A percentile compares a stretch with the other conserved stretches of the same genome.
Evolutionary conservation across 2,329 filamentous ascomycete genomes (phyloP).

Genomic region (Penicillium hesseltinei): DNA sequence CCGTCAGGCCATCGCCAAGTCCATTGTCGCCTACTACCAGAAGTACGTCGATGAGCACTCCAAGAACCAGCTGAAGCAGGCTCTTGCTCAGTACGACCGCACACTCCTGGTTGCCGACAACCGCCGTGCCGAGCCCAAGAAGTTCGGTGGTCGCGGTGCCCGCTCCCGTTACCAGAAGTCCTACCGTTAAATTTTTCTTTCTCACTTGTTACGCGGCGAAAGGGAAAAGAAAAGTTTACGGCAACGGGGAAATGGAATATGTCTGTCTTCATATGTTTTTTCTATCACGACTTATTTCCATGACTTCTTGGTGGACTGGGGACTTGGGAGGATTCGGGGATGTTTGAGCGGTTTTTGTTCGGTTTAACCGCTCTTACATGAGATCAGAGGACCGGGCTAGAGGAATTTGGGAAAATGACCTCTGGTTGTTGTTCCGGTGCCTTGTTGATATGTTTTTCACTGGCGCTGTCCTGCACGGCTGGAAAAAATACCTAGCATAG

Average conservation of each 20-base stretch:
- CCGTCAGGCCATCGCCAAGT: slow-evolving; percentile 98
- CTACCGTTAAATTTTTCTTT: slow-evolving; percentile 73
- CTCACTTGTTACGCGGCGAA: slow-evolving; percentile 38
- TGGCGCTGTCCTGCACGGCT: slow-evolving; percentile 28
- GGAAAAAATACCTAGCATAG: slow-evolving; percentile 32
- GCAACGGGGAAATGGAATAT: slow-evolving; percentile 22
- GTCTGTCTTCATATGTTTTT: slow-evolving; percentile 20
- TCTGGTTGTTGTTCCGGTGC: slow-evolving; percentile 24
- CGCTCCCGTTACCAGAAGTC: slow-evolving; percentile 98
- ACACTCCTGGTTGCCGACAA: slow-evolving; percentile 98
- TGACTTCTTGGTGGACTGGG: slow-evolving; percentile 26
- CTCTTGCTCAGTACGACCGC: slow-evolving; percentile 91
- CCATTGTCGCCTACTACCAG: slow-evolving; percentile 97
- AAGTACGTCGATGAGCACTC: slow-evolving; percentile 99
- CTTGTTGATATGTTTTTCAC: slow-evolving; percentile 27
- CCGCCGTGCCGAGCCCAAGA: slow-evolving; percentile 99
- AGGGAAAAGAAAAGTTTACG: slow-evolving; percentile 54
- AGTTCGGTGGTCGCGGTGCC: slow-evolving; percentile 79
- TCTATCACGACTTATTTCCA: slow-evolving; percentile 28
- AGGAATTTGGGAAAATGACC: slow-evolving; percentile 16
- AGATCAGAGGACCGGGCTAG: slow-evolving; percentile 23
- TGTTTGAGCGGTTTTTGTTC: slow-evolving; percentile 21
- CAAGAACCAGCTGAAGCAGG: slow-evolving; percentile 99
- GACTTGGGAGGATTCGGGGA: slow-evolving; percentile 23
- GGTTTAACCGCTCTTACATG: slow-evolving; percentile 15